Percentiles rank a stretch among this genome's conserved stretches.
phyloP scores from a whole-genome alignment of 371 early-diverging fungal genomes.

The Thermomucor indicae-seudaticae region DNA sequence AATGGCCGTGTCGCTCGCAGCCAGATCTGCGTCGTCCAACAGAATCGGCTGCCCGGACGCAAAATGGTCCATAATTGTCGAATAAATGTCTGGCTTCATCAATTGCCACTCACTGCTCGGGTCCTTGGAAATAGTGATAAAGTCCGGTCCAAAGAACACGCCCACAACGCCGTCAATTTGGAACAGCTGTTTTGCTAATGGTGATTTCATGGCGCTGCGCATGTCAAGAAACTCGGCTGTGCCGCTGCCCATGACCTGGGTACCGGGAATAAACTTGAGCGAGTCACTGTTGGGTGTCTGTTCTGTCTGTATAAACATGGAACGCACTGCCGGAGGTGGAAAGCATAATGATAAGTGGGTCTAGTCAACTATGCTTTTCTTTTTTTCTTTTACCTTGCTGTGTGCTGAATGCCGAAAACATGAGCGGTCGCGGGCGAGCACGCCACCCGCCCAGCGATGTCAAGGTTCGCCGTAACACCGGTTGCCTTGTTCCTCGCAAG shows the following conservation, averaged over 20 bases:
- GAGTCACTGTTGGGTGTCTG: slow-evolving; percentile 92
- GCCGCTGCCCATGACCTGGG: slow-evolving; percentile 62
- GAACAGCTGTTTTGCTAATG: slow-evolving; percentile 86
- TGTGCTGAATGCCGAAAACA: no score
- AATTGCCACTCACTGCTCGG: slow-evolving; percentile 83
- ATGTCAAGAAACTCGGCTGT: slow-evolving; percentile 78
- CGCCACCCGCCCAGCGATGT: no score
- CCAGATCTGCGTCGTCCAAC: slow-evolving; percentile 47
- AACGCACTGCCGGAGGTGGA: slow-evolving; percentile 39
- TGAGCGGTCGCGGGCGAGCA: no score
- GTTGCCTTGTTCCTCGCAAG: no score
- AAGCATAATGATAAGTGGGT: neutral
- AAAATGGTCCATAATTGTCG: slow-evolving; percentile 93
- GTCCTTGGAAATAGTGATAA: slow-evolving; percentile 90
- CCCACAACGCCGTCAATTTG: slow-evolving; percentile 85
- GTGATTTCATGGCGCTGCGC: slow-evolving; percentile 77
- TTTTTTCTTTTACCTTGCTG: neutral
- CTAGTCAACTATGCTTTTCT: neutral
- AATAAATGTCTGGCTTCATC: slow-evolving; percentile 94
- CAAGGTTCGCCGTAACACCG: no score
- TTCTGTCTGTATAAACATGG: slow-evolving; percentile 96
- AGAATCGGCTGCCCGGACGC: slow-evolving; percentile 78
- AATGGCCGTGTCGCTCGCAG: slow-evolving; percentile 68
- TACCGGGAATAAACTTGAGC: slow-evolving; percentile 91
- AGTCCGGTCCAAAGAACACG: slow-evolving; percentile 90